Base-by-base conservation (phyloP, 139 green algal species). In the Haematococcus sp. region DNA sequence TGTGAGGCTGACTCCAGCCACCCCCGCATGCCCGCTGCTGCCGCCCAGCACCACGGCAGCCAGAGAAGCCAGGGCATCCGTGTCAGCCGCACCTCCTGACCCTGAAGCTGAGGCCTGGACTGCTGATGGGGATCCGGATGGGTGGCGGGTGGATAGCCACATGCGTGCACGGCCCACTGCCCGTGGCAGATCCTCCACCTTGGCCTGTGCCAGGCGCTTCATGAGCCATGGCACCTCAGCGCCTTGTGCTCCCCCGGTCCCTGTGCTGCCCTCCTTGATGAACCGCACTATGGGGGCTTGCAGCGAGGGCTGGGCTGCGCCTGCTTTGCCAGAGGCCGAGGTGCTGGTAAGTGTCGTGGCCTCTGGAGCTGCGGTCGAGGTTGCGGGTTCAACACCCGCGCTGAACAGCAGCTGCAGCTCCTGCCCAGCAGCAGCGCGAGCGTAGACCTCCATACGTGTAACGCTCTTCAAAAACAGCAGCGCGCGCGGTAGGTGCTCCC, bases 401-500 rank as follows among this genome's bases (percentile, higher is more conserved):
- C n/a, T 55, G 34, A 76, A 76, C 68, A 81, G 46, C 32, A 81
- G 49, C 51, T 34, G 28, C 15, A 70, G 59, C 32, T 65, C 34
- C 17, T 73, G 49, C 4, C 32, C 60, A 22, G 19, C 30, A 31
- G 19, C 40, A 20, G 5, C 61, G 17, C 4, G 67, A 30, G 84
- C 68, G 33, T 80, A 87, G 54, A 90, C 75, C 32, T 69, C 68
- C n/a, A 91, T 73, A 16, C 63, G 68, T 4, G 34, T 40, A 4
- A 94, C 81, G 68, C 59, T 88, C 67, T 93, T 91, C 1, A 96
- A 80, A 68, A 96, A 96, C 28, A 94, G 78, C 59, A 96, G 84
- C 0, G 85, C 83, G 28, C 83, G 73, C 0, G 81, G 74, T 15
- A 89, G 82, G 67, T 86, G 76, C 0, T 34, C 16, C 30, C 73